phyloP scores from a whole-genome alignment of 768 basidiomycete species.

The Naganishia antarctica region DNA sequence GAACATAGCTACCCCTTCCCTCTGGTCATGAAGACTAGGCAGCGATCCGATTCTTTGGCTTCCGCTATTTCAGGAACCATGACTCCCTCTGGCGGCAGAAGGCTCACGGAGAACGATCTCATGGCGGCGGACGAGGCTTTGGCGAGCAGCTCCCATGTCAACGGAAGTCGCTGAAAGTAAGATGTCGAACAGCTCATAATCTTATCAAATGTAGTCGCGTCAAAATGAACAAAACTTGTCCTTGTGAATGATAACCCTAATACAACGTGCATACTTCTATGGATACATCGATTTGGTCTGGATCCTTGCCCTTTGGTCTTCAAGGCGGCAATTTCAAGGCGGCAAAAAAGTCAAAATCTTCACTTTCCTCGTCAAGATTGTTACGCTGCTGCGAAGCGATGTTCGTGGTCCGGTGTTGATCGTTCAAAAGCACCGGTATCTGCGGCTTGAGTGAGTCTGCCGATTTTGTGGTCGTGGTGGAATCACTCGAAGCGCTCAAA shows the following conservation, averaged over 20 bases:
- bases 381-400: neutral
- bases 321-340: neutral
- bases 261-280: conserved; percentile 10
- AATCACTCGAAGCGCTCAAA: neutral
- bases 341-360: neutral
- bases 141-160: conserved; percentile 33
- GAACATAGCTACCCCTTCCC: conserved; percentile 50
- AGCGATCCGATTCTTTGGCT: conserved; percentile 52
- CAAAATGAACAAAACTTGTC: neutral
- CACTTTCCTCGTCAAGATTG: neutral
- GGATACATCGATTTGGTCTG: neutral
- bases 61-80: conserved; percentile 65
- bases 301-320: too few relatives aligned
- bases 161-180: conserved; percentile 4
- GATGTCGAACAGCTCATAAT: too few relatives aligned
- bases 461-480: neutral
- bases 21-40: conserved; percentile 49
- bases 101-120: conserved; percentile 80
- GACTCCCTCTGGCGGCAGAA: conserved; percentile 83
- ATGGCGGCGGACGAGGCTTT: conserved; percentile 82
- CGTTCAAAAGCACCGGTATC: neutral
- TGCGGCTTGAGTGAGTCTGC: conserved; percentile 5
- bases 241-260: conserved; percentile 3
- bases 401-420: neutral
- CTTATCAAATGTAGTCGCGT: too few relatives aligned